Base-by-base conservation (phyloP, 169 alveolate species). In the Plasmodium reichenowi region DNA sequence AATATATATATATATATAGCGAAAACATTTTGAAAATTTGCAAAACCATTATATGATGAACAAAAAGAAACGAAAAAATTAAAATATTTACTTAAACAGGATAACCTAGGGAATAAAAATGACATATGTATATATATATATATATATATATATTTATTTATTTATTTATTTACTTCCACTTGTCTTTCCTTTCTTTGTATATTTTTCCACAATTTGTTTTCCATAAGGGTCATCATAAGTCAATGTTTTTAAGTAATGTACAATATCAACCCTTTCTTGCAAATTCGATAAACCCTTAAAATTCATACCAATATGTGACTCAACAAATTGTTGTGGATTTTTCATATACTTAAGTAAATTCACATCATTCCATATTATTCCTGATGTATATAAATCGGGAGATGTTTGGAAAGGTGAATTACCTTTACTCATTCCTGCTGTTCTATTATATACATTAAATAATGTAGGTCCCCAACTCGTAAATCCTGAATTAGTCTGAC, bases 361-460 rank as follows among this genome's bases (percentile, higher is more conserved):
- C 17, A 96, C 92, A 66, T 95, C 97, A 66, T 93, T 92, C 97
- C 97, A 95, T 52, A 95, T 94, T 64, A 95, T 92, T 15, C 97
- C 97, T 9, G 95, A 75, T 10, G 88, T 54, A 32, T 47, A 8
- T 85, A 91, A 85, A 88, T 94, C 94, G 56, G 88, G 89, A n/a
- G 95, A 75, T 62, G 85, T 89, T 24, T 95, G 94, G 86, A 93
- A 89, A 54, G 93, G 91, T 8, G 80, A 76, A 45, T 75, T 88
- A 63, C 95, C 93, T 68, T 83, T 89, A 66, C 75, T 91, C 45
- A 75, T 91, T 1, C 97, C 97, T 0, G 97, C 96, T 10, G 96
- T 93, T 66, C 97, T 76, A 56, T 93, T 73, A 88, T 94, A 95
- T 29, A 95, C 96, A 74, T 95, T 95, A 89, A 93, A 95, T 76